Evolutionary conservation across 139 green algal species (phyloP), one percentile per base, ranked within the genome.

Genomic region (Spirogloea muscicola): DNA sequence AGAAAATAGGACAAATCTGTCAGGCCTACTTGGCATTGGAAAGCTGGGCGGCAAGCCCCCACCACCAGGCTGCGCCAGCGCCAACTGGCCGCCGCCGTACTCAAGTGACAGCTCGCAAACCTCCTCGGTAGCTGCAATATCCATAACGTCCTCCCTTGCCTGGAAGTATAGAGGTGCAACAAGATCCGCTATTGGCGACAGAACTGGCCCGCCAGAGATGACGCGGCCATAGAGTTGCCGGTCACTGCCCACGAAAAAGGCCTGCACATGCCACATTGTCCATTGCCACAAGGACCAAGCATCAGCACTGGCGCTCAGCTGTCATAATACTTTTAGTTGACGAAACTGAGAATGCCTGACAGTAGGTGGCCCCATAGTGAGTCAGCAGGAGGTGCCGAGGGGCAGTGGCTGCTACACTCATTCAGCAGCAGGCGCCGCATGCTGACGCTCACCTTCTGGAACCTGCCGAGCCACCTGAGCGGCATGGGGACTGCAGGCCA

Each of bases 241-340:
- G 3, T 6, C 31, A 1, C 7, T 25, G 59, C 13, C 31, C 25
- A 27, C 13, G 38, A 3, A 68, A 43, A 66, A 61, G 10, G 33
- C 18, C 10, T 6, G 31, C 39, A 29, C 46, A 31, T 21, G 21
- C 46, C 46, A 55, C 40, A 6, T 21, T 62, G 38, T 62, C 52
- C 31, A 39, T 33, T n/a, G n/a, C n/a, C n/a, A n/a, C n/a, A n/a
- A n/a, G n/a, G n/a, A n/a, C n/a, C n/a, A n/a, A n/a, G n/a, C n/a
- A n/a, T n/a, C n/a, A n/a, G n/a, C n/a, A n/a, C n/a, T n/a, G n/a
- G n/a, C n/a, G n/a, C 37, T 6, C n/a, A n/a, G 27, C 29, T 72
- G 46, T 55, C 21, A 27, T 37, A 43, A 71, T 0, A 71, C 34
- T 67, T 37, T 25, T 21, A 72, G 62, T n/a, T 64, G 60, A 72